Evolutionary conservation across 2,329 filamentous ascomycete species (phyloP).

Genomic region (Neofusicoccum kwambonambiense): DNA sequence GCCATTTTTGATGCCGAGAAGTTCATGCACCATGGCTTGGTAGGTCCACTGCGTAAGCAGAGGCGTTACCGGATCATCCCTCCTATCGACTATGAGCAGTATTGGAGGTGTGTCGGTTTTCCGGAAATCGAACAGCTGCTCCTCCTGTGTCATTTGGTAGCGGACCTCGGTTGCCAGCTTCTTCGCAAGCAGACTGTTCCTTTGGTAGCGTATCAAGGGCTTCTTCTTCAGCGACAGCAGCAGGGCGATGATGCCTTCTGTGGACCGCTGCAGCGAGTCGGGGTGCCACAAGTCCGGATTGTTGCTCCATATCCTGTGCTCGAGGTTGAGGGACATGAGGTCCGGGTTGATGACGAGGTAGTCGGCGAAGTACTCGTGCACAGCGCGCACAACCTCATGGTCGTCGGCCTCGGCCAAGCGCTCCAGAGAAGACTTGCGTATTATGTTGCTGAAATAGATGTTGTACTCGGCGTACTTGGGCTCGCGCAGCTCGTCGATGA

Average conservation of each 20-base stretch:
- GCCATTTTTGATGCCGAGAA: slow-evolving; percentile 93
- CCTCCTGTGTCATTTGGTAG: slow-evolving; percentile 92
- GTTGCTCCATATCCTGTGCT: slow-evolving; percentile 75
- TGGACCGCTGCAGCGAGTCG: slow-evolving; percentile 80
- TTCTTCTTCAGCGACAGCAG: slow-evolving; percentile 94
- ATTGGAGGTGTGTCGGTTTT: slow-evolving; percentile 94
- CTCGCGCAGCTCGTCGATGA: slow-evolving; percentile 93
- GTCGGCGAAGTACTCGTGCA: slow-evolving; percentile 96
- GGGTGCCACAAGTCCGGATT: slow-evolving; percentile 87
- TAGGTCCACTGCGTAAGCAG: slow-evolving; percentile 98
- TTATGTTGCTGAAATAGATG: slow-evolving; percentile 93
- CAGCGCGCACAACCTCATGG: slow-evolving; percentile 89
- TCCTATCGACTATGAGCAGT: slow-evolving; percentile 81
- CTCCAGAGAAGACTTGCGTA: slow-evolving; percentile 94
- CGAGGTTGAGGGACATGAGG: slow-evolving; percentile 76
- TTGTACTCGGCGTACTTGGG: slow-evolving; percentile 98
- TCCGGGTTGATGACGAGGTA: slow-evolving; percentile 95
- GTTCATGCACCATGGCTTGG: slow-evolving; percentile 98
- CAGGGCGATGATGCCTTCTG: slow-evolving; percentile 81
- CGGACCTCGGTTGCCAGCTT: slow-evolving; percentile 91
- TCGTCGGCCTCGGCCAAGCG: slow-evolving; percentile 94
- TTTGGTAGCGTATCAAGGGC: slow-evolving; percentile 88
- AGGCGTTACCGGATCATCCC: slow-evolving; percentile 93
- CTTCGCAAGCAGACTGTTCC: slow-evolving; percentile 83
- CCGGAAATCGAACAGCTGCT: slow-evolving; percentile 93